Conservation (phyloP, 2,329 filamentous ascomycete genomes). For the Fusarium heterosporum region DNA sequence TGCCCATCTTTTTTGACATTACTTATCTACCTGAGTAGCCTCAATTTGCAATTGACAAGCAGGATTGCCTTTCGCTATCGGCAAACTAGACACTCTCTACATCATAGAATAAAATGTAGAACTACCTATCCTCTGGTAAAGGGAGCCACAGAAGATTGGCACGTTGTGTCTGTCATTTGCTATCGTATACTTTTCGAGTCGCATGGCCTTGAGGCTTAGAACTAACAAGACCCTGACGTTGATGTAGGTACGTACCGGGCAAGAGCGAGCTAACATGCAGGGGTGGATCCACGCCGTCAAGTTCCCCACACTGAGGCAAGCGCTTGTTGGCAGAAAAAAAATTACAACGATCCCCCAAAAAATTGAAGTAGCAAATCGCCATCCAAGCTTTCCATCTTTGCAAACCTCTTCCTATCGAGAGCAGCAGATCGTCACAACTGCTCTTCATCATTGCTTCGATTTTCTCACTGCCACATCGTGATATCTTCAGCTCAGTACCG, state of each 20-base stretch:
- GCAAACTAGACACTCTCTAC: too few relatives aligned
- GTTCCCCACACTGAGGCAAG: constrained; percentile 36
- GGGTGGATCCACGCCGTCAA: constrained; percentile 28
- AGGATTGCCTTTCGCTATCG: too few relatives aligned
- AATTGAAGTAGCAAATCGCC: constrained; percentile 39
- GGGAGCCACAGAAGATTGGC: not conserved
- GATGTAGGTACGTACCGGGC: constrained; percentile 13
- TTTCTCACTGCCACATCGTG: not conserved
- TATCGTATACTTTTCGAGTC: not conserved
- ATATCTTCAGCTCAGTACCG: not conserved
- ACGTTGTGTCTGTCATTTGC: not conserved
- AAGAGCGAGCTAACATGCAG: constrained; percentile 24
- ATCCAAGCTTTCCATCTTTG: constrained; percentile 37
- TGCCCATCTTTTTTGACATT: too few relatives aligned
- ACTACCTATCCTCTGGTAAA: too few relatives aligned
- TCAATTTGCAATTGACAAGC: too few relatives aligned
- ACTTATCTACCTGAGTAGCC: too few relatives aligned
- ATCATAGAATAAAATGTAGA: too few relatives aligned
- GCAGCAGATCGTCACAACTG: constrained; percentile 6
- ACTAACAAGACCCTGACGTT: constrained; percentile 24
- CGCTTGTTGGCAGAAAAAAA: constrained; percentile 36
- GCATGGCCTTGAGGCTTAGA: constrained; percentile 7
- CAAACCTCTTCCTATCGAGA: constrained; percentile 35
- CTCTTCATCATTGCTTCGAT: not conserved
- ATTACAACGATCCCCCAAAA: constrained; percentile 37